These are phyloP conservation scores for Penicillium taxi DNA, from an alignment of 495 filamentous ascomycete species.

Conservation along the genomic window DNA sequence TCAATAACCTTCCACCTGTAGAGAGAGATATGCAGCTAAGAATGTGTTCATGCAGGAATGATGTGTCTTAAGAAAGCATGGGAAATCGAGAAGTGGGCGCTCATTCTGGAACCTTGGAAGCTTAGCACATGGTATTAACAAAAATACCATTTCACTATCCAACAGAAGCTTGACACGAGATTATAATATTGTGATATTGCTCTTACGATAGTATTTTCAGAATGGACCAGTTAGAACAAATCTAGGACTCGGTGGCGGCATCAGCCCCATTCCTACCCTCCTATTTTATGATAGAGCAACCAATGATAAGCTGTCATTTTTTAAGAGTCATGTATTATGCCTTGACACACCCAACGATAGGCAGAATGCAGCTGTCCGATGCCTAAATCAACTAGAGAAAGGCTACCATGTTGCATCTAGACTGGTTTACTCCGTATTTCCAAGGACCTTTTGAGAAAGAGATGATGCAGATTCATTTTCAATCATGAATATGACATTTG, in stretches of 20 bases:
- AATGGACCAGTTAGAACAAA: too few relatives aligned
- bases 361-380: slow-evolving; percentile 14
- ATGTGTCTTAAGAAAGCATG: slow-evolving; percentile 12
- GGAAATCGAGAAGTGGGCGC: slow-evolving; percentile 7
- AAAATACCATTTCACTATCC: slow-evolving; percentile 14
- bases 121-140: slow-evolving; percentile 19
- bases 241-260: too few relatives aligned
- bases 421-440: background rate
- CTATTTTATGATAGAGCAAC: too few relatives aligned
- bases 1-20: slow-evolving; percentile 4
- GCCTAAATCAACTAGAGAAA: slow-evolving; percentile 12
- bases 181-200: too few relatives aligned
- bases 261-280: too few relatives aligned
- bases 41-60: slow-evolving; percentile 19
- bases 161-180: slow-evolving; percentile 20
- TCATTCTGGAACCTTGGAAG: slow-evolving; percentile 21
- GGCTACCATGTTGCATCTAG: too few relatives aligned
- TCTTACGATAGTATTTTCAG: too few relatives aligned
- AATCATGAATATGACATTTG: too few relatives aligned
- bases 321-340: too few relatives aligned
- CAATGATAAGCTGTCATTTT: too few relatives aligned
- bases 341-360: too few relatives aligned
- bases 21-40: too few relatives aligned
- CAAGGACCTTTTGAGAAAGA: background rate
- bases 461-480: background rate